Evolutionary conservation across 257 asterid species (phyloP).

Genomic region (Hygrophila difformis): DNA sequence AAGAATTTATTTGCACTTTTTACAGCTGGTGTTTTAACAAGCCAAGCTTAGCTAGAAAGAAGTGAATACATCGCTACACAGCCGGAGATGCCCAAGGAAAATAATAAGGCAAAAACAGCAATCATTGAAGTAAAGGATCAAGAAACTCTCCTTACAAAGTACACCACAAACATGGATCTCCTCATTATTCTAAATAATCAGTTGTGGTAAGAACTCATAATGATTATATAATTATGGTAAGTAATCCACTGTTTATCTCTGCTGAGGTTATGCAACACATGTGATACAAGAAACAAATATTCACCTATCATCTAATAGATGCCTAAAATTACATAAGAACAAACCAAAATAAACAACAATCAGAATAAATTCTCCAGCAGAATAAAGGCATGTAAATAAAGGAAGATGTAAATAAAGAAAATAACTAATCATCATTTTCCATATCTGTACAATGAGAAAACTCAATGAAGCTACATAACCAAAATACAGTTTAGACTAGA

Average conservation of each 20-base stretch:
- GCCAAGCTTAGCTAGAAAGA: too few species aligned
- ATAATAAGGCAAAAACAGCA: not conserved
- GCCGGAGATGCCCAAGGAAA: constrained; percentile 1
- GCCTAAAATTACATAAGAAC: not conserved
- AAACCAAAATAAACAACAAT: constrained; percentile 10
- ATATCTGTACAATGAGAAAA: not conserved
- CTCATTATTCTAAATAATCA: constrained; percentile 9
- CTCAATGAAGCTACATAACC: not conserved
- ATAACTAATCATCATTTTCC: constrained; percentile 5
- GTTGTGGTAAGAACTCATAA: not conserved
- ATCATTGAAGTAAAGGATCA: constrained; percentile 3
- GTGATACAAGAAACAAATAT: not conserved
- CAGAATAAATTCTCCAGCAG: constrained; percentile 6
- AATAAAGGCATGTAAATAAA: constrained; percentile 8
- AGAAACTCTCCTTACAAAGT: not conserved
- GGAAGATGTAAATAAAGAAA: constrained; percentile 8
- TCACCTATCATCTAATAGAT: not conserved
- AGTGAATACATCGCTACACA: not conserved
- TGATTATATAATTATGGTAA: not conserved
- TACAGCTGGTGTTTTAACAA: too few species aligned
- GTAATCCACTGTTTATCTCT: not conserved
- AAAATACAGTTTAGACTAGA: too few species aligned
- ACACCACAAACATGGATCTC: not conserved
- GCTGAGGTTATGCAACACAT: not conserved
- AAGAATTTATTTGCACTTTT: not conserved